Evolutionary conservation across 768 basidiomycete genomes (phyloP).

Genomic region (Omphalotus guepiniiformis): DNA sequence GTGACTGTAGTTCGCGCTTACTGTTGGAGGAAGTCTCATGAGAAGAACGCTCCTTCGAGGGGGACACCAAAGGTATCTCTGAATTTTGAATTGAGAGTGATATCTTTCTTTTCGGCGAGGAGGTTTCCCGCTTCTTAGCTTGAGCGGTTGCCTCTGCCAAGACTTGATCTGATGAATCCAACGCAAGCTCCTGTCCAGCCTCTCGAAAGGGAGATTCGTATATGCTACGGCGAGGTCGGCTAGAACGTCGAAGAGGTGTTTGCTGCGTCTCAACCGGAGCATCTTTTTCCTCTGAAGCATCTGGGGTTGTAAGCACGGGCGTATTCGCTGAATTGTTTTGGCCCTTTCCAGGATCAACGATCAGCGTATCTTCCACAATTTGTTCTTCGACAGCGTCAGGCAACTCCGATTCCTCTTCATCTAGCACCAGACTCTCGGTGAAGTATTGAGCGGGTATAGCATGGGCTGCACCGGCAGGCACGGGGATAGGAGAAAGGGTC

Average conservation of each 20-base stretch:
- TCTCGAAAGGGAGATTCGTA: not conserved
- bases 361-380: conserved; percentile 11
- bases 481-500: too few relatives aligned
- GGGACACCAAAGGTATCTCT: not conserved
- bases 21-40: conserved; percentile 11
- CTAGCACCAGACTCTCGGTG: too few relatives aligned
- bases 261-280: conserved; percentile 8
- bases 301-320: too few relatives aligned
- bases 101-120: too few relatives aligned
- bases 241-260: conserved; percentile 32
- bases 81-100: not conserved
- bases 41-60: conserved; percentile 1
- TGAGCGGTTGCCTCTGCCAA: too few relatives aligned
- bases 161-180: too few relatives aligned
- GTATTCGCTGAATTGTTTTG: too few relatives aligned
- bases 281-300: not conserved
- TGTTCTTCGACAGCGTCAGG: conserved; percentile 15
- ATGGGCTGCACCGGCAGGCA: too few relatives aligned
- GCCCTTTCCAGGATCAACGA: not conserved
- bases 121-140: too few relatives aligned
- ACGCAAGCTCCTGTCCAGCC: not conserved
- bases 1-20: conserved; percentile 44
- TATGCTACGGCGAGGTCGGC: conserved; percentile 34
- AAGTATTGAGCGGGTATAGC: too few relatives aligned
- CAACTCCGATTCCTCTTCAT: too few relatives aligned